Evolutionary conservation across 495 filamentous ascomycete species (phyloP).

Genomic region (Tetracladium setigerum): DNA sequence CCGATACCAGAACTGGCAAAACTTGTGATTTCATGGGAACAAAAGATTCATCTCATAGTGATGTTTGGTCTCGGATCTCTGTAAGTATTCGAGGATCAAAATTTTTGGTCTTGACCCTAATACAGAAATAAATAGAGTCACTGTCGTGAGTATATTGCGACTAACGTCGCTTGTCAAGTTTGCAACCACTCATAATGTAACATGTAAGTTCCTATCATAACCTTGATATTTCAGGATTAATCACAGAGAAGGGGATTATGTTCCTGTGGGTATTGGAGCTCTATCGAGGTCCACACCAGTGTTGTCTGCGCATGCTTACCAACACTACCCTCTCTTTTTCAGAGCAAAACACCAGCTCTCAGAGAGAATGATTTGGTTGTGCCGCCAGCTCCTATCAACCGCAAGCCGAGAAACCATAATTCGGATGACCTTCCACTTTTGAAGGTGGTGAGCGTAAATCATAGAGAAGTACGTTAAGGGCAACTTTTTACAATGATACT

Average conservation of each 20-base stretch:
- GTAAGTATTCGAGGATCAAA: constrained; percentile 12
- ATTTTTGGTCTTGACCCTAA: constrained; percentile 3
- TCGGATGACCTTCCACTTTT: background rate
- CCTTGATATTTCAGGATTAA: background rate
- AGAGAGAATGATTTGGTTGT: background rate
- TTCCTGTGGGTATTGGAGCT: constrained; percentile 21
- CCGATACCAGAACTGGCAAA: constrained; percentile 41
- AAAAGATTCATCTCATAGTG: constrained; percentile 30
- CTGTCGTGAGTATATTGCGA: constrained; percentile 5
- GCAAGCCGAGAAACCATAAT: background rate
- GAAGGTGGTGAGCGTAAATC: background rate
- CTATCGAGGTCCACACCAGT: constrained; percentile 24
- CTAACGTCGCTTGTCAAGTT: constrained; percentile 8
- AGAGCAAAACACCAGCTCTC: background rate
- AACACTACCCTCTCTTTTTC: constrained; percentile 21
- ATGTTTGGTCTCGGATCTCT: constrained; percentile 36
- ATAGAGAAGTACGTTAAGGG: too few relatives aligned
- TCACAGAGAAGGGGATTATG: constrained; percentile 2
- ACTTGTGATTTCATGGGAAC: constrained; percentile 30
- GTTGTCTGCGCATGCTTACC: constrained; percentile 26
- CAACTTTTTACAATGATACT: too few relatives aligned
- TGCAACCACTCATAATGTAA: constrained; percentile 7
- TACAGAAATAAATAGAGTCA: constrained; percentile 6
- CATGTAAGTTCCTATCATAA: background rate
- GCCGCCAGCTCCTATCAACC: background rate